Conservation (phyloP, 306 rosid species). For the Trichosanthes truncata region DNA sequence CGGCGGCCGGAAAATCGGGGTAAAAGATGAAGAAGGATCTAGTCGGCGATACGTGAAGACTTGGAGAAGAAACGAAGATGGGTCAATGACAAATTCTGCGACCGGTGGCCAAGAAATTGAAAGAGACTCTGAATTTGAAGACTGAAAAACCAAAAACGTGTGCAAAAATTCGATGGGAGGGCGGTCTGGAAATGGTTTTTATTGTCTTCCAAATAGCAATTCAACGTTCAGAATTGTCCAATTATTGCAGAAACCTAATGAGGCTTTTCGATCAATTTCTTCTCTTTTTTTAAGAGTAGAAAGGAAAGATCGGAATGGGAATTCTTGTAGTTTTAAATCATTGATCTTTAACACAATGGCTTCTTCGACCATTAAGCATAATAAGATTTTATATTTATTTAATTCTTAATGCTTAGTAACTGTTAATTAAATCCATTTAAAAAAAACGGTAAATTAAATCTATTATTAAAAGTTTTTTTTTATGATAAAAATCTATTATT, state of each 20-base stretch:
- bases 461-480: no score
- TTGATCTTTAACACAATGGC: no score
- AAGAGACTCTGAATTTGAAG: neutral
- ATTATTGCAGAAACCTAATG: neutral
- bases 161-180: slow-evolving; percentile 3
- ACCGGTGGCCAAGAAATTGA: neutral
- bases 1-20: slow-evolving; percentile 1
- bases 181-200: neutral
- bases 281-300: neutral
- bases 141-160: neutral
- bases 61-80: neutral
- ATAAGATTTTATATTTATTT: no score
- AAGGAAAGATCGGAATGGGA: neutral
- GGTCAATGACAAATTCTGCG: neutral
- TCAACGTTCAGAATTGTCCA: neutral
- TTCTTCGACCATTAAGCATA: no score
- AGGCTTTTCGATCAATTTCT: neutral
- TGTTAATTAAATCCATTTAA: no score
- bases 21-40: neutral
- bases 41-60: neutral
- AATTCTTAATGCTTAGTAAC: no score
- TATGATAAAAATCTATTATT: no score
- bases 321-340: no score
- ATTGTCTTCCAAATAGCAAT: neutral
- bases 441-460: no score